phyloP scores from a whole-genome alignment of 2,329 filamentous ascomycete species.

The Byssothecium circinans region DNA sequence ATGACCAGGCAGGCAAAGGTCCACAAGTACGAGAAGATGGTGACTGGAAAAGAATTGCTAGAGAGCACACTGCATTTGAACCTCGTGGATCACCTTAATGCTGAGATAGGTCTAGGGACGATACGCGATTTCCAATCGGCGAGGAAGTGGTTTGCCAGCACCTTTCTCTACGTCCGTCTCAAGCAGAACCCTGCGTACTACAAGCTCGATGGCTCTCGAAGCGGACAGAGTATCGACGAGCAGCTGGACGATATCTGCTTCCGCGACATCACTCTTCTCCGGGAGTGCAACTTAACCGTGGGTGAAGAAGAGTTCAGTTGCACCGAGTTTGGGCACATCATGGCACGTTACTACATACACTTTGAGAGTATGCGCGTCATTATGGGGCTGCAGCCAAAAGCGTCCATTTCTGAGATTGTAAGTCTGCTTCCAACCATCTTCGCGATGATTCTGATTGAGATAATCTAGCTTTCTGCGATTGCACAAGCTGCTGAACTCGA shows the following conservation, averaged over 20 bases:
- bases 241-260: slow-evolving; percentile 71
- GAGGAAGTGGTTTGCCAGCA: slow-evolving; percentile 73
- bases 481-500: slow-evolving; percentile 72
- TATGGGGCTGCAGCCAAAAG: slow-evolving; percentile 61
- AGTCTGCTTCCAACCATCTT: slow-evolving; percentile 30
- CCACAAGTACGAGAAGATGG: slow-evolving; percentile 69
- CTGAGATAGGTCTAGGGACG: slow-evolving; percentile 76
- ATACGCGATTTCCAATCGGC: slow-evolving; percentile 67
- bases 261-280: slow-evolving; percentile 66
- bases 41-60: slow-evolving; percentile 70
- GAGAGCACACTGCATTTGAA: slow-evolving; percentile 80
- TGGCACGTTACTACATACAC: slow-evolving; percentile 80
- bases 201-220: slow-evolving; percentile 59
- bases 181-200: slow-evolving; percentile 72
- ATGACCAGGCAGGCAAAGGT: slow-evolving; percentile 71
- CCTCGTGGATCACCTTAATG: slow-evolving; percentile 81
- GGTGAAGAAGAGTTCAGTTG: slow-evolving; percentile 55
- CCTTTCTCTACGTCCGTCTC: slow-evolving; percentile 76
- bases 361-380: slow-evolving; percentile 79
- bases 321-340: slow-evolving; percentile 75
- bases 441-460: slow-evolving; percentile 5
- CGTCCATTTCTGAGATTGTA: slow-evolving; percentile 69
- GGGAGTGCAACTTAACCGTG: slow-evolving; percentile 61
- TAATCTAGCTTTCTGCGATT: slow-evolving; percentile 63
- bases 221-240: slow-evolving; percentile 59